Evolutionary conservation across 2,329 filamentous ascomycete species (phyloP).

Genomic region (Clonostachys chloroleuca): DNA sequence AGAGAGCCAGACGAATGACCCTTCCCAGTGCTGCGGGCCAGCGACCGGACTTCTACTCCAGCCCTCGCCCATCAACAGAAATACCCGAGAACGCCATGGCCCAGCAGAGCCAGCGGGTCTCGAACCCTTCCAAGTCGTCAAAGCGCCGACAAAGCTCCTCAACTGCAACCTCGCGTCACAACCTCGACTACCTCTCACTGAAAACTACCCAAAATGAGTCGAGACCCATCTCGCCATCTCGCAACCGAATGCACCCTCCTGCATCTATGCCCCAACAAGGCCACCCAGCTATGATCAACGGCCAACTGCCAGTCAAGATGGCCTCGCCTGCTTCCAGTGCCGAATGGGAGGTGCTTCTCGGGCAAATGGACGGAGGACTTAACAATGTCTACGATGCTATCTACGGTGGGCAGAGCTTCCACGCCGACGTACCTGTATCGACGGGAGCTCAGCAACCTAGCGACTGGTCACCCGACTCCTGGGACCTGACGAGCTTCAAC

Average conservation of each 20-base stretch:
- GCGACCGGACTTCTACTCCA: constrained; percentile 30
- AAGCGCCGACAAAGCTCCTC: neutral
- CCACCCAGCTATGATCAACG: constrained; percentile 10
- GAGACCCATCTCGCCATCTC: constrained; percentile 43
- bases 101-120: too few relatives aligned
- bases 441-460: constrained; percentile 10
- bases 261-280: constrained; percentile 9
- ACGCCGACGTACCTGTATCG: constrained; percentile 27
- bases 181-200: constrained; percentile 57
- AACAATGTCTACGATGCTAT: constrained; percentile 83
- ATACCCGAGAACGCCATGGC: constrained; percentile 14
- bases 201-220: constrained; percentile 38
- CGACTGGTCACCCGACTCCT: constrained; percentile 54
- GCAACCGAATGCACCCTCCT: constrained; percentile 30
- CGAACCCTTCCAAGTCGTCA: neutral
- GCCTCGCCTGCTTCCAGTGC: constrained; percentile 47
- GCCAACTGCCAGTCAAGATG: constrained; percentile 18
- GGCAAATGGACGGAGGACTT: constrained; percentile 73
- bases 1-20: constrained; percentile 53
- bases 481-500: constrained; percentile 47
- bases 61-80: constrained; percentile 45
- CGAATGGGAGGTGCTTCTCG: constrained; percentile 81
- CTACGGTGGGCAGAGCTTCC: constrained; percentile 54
- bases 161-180: constrained; percentile 21
- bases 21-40: constrained; percentile 33